Evolutionary conservation across 495 filamentous ascomycete species (phyloP), one percentile per base, ranked within the genome.

Genomic region (Thozetella sp.): DNA sequence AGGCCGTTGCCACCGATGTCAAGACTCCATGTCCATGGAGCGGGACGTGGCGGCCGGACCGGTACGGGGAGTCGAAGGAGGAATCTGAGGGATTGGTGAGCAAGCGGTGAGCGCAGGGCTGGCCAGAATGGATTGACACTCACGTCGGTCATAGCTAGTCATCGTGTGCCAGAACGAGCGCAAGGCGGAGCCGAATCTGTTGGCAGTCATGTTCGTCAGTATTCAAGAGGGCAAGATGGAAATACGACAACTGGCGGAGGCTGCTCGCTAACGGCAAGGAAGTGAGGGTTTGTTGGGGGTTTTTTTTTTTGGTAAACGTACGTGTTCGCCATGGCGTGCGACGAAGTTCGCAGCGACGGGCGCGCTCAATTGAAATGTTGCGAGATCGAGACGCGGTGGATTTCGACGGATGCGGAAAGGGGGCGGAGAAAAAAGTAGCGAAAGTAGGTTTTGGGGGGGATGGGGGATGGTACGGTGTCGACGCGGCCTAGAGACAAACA

Each of bases 91-190:
- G 67, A 82, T 83, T 75, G 45, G 61, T 67, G 46, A 75, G 57
- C 51, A 53, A 51, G 27, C 51, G 25, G 27, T 15, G 22, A 53
- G 25, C 17, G 22, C 17, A 23, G 46, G 34, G 22, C 68, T 46
- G 58, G 71, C 55, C 71, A 66, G 15, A 66, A 63, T 45, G 65
- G 66, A 59, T 67, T 63, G 22, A 10, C 12, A 75, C 82, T 70
- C 60, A 86, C 83, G 83, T 75, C 83, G 73, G 71, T 86, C 83
- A 72, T 84, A 71, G 62, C 81, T 84, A 69, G 93, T 97, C 92
- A 97, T 95, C 55, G 92, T 90, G 83, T 98, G 94, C 94, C 94
- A 97, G 76, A 97, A 92, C 63, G 90, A 90, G 64, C 86, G 85
- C 75, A 90, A 86, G 74, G 84, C 77, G 54, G 79, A 79, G 56